These are phyloP conservation scores for Erucastrum elatum DNA, from an alignment of 345 rosid species.

Conservation along the genomic window DNA sequence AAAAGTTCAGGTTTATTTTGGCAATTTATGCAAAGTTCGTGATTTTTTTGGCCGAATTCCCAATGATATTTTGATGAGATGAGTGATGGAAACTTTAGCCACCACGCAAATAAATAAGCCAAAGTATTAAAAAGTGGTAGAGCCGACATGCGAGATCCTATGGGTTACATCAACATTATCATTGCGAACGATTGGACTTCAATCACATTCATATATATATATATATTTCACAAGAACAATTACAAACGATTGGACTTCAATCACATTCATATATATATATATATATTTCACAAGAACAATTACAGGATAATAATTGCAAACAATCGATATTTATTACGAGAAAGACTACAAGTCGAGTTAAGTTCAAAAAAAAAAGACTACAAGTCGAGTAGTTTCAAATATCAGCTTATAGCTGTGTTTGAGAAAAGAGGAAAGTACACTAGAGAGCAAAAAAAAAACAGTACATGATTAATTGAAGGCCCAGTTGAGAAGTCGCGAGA, in stretches of 20 bases:
- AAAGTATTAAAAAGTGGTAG: conserved; percentile 19
- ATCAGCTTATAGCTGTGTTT: background rate
- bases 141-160: conserved; percentile 32
- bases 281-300: conserved; percentile 1
- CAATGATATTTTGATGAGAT: conserved; percentile 22
- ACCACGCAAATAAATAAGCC: conserved; percentile 20
- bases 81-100: conserved; percentile 24
- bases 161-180: conserved; percentile 37
- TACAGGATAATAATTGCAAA: background rate
- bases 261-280: background rate
- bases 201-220: background rate
- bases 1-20: too few species aligned
- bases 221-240: conserved; percentile 4
- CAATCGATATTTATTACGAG: background rate
- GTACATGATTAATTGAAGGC: conserved; percentile 19
- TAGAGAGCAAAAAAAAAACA: background rate
- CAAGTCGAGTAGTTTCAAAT: background rate
- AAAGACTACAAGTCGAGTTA: background rate
- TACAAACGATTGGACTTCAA: too few species aligned
- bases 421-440: background rate
- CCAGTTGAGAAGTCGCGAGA: conserved; percentile 25
- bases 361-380: background rate
- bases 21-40: too few species aligned
- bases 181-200: conserved; percentile 32
- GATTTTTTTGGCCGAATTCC: too few species aligned